Conservation (phyloP, 768 basidiomycete species). For the Panaeolus papilionaceus region DNA sequence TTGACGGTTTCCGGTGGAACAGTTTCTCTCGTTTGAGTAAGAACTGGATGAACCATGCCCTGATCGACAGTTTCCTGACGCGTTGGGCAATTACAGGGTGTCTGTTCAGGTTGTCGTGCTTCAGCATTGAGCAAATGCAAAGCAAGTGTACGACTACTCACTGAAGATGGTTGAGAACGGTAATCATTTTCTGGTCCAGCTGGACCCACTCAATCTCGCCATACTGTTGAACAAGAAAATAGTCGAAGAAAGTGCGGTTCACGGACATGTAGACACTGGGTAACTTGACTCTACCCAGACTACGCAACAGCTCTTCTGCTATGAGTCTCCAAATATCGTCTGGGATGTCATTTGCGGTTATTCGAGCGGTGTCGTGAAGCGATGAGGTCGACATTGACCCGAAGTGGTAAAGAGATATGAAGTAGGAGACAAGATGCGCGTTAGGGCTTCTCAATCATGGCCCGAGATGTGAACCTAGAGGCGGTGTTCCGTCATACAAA, state of each 20-base stretch:
- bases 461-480: background rate
- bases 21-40: constrained; percentile 33
- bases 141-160: constrained; percentile 21
- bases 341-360: constrained; percentile 33
- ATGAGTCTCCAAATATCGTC: constrained; percentile 42
- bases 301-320: constrained; percentile 17
- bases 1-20: constrained; percentile 17
- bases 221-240: constrained; percentile 37
- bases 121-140: background rate
- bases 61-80: constrained; percentile 42
- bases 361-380: background rate
- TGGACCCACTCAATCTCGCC: constrained; percentile 38
- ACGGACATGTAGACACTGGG: constrained; percentile 31
- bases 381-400: background rate
- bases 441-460: background rate
- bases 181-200: constrained; percentile 35
- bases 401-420: background rate
- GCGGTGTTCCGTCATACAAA: background rate
- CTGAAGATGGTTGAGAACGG: constrained; percentile 37
- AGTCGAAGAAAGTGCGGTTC: constrained; percentile 41
- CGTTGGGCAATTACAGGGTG: constrained; percentile 37
- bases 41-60: constrained; percentile 48
- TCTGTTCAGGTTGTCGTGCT: constrained; percentile 24
- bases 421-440: background rate
- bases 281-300: background rate